phyloP scores from a whole-genome alignment of 2,329 filamentous ascomycete genomes.

The Tolypocladium pustulatum region DNA sequence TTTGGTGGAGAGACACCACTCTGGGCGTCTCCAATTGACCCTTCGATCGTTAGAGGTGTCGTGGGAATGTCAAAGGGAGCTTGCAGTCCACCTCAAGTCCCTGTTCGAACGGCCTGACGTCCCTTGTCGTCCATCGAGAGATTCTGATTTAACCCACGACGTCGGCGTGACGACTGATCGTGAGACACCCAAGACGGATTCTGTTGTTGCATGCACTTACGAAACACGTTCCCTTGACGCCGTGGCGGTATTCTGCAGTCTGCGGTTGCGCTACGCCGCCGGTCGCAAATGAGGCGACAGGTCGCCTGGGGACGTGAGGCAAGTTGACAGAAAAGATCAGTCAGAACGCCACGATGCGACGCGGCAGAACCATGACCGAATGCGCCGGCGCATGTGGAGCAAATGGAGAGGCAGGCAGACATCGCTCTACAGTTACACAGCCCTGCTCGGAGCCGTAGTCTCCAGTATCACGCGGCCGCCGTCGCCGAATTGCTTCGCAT shows the following conservation, averaged over 20 bases:
- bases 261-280: no score
- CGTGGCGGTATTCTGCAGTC: no score
- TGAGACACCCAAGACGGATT: no score
- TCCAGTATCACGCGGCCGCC: neutral
- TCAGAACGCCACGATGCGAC: neutral
- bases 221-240: no score
- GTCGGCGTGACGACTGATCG: no score
- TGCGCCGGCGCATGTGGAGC: neutral
- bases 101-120: no score
- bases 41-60: neutral
- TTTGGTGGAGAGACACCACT: no score
- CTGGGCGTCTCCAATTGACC: neutral
- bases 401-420: neutral
- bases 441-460: neutral
- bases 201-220: no score
- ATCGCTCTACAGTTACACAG: neutral
- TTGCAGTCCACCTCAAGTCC: no score
- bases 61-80: neutral
- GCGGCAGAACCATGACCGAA: neutral
- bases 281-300: neutral
- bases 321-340: neutral
- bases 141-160: no score
- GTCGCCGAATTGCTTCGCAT: neutral
- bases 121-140: no score
- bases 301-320: neutral